Evolutionary conservation across 352 stramenopile species (phyloP), one percentile per base, ranked within the genome.

Genomic region (Phytophthora sojae): DNA sequence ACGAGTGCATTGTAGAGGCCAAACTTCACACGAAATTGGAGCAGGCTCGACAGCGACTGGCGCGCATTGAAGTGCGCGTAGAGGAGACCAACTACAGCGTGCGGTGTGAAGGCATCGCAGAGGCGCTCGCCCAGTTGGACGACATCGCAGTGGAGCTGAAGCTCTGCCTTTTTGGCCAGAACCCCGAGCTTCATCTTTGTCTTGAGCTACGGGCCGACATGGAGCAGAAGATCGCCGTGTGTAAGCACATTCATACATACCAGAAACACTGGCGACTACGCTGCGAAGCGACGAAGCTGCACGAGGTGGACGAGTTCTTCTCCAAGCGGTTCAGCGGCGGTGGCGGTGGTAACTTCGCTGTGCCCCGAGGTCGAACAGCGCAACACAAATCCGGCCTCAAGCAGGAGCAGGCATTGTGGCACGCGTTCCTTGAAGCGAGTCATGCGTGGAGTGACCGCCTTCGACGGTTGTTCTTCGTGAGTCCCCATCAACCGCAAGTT

Each of bases 261-360:
- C 81, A 92, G 37, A 61, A 60, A 19, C 45, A 80, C n/a, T 90
- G 82, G 82, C 61, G 73, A 4, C 29, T 79, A 2, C 30, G 83
- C 5, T 90, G 80, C 49, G 75, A 88, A 63, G 61, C 85, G 25
- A 76, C 77, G 3, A 80, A 84, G 39, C 57, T 92, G 0, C 82
- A 90, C 45, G 85, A 92, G 25, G 67, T 88, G 3, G 82, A 92
- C 3, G 85, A 92, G 35, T 91, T 85, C 32, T 85, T 91, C 25
- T 75, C 65, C 0, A 77, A 77, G 26, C 66, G 59, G 15, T 74
- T 77, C 12, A 64, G 55, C 11, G 45, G 57, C 5, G 29, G 47
- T 17, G 15, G 39, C 7, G 32, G 58, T 21, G 51, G 30, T 14
- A 65, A 65, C 7, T 58, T 68, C 74, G 32, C 67, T n/a, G 53